Percentiles rank a stretch among this genome's conserved stretches.
phyloP scores from a whole-genome alignment of 371 early-diverging fungal genomes.

The Blastocladiella emersonii region DNA sequence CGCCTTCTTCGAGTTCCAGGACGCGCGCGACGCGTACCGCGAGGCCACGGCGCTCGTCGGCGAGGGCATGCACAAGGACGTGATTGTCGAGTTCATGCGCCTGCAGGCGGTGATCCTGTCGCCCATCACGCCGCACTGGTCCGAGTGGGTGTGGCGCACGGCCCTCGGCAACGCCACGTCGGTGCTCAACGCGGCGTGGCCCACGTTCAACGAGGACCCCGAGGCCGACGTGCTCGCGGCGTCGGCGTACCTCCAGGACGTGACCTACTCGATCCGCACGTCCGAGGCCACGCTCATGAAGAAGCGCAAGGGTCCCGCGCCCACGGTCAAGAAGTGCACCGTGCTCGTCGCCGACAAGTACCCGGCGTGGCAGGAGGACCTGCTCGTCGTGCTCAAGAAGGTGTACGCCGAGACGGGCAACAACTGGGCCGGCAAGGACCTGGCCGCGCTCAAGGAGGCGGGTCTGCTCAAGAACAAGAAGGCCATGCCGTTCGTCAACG shows the following conservation, averaged over 20 bases:
- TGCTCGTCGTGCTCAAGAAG: conserved; percentile 49
- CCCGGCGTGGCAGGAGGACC: conserved; percentile 87
- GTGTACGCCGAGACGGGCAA: conserved; percentile 48
- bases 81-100: conserved; percentile 65
- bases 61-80: conserved; percentile 69
- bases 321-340: conserved; percentile 56
- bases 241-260: conserved; percentile 63
- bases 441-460: conserved; percentile 30
- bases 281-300: conserved; percentile 61
- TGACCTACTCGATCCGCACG: conserved; percentile 63
- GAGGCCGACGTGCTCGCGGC: conserved; percentile 57
- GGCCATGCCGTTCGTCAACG: conserved; percentile 83
- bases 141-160: conserved; percentile 74
- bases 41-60: conserved; percentile 51
- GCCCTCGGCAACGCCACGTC: conserved; percentile 59
- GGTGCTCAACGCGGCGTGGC: conserved; percentile 18
- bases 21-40: conserved; percentile 83
- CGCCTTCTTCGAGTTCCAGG: conserved; percentile 85
- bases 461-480: conserved; percentile 83
- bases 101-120: conserved; percentile 66
- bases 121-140: conserved; percentile 88
- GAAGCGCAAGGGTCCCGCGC: conserved; percentile 50
- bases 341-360: conserved; percentile 63
- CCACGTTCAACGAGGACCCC: conserved; percentile 20
- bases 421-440: conserved; percentile 48